phyloP scores from a whole-genome alignment of 2,329 filamentous ascomycete genomes.

The Daldinia eschscholtzii region DNA sequence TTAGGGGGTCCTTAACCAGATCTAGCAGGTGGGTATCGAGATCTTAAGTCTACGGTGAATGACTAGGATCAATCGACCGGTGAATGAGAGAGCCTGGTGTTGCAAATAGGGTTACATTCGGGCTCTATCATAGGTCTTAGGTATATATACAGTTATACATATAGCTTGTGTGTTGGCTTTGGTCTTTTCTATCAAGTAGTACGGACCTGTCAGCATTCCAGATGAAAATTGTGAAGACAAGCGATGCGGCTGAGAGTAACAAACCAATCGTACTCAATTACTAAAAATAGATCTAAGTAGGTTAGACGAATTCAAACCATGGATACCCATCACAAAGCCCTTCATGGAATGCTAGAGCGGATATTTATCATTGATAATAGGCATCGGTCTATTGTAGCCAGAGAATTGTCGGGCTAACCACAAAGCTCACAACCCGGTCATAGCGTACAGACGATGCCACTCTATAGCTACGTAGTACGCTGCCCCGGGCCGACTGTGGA shows the following conservation, averaged over 20 bases:
- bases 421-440: not conserved
- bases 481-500: slow-evolving; percentile 31
- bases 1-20: slow-evolving; percentile 19
- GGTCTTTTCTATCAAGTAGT: not conserved
- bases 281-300: slow-evolving; percentile 17
- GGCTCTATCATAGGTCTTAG: not conserved
- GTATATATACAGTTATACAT: too few relatives aligned
- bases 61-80: not conserved
- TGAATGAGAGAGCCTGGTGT: not conserved
- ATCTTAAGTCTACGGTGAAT: slow-evolving; percentile 15
- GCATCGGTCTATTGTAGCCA: not conserved
- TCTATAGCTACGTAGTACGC: slow-evolving; percentile 19
- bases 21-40: slow-evolving; percentile 33
- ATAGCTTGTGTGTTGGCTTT: too few relatives aligned
- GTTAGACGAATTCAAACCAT: not conserved
- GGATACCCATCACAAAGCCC: not conserved
- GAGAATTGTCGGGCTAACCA: not conserved
- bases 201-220: not conserved
- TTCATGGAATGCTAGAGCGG: not conserved
- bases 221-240: not conserved
- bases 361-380: not conserved
- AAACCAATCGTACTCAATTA: not conserved
- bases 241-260: slow-evolving; percentile 25
- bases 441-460: slow-evolving; percentile 22
- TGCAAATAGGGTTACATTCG: not conserved